These are phyloP conservation scores for Neonothopanus nambi DNA, from an alignment of 1,284 basidiomycete species.

Conservation along the genomic window DNA sequence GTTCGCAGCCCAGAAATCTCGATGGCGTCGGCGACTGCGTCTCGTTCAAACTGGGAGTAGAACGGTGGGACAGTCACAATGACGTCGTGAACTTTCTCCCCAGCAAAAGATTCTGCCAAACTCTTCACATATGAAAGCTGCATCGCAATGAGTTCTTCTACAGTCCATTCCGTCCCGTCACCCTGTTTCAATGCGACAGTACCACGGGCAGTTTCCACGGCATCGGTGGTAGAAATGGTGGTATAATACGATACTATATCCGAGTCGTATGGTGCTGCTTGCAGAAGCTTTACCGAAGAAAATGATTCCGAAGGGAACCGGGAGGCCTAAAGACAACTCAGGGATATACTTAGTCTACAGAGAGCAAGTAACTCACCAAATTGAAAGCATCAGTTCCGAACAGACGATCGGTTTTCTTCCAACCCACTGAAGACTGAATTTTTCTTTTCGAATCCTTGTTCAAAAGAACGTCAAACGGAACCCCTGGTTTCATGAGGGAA, in stretches of 20 bases:
- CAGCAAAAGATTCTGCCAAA: slow-evolving; percentile 79
- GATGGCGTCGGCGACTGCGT: slow-evolving; percentile 88
- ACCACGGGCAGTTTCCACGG: slow-evolving; percentile 57
- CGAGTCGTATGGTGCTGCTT: slow-evolving; percentile 72
- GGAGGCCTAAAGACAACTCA: slow-evolving; percentile 61
- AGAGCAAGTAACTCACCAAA: slow-evolving; percentile 56
- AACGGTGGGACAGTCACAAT: slow-evolving; percentile 87
- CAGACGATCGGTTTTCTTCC: slow-evolving; percentile 85
- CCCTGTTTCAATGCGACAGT: slow-evolving; percentile 59
- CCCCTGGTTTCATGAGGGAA: slow-evolving; percentile 93
- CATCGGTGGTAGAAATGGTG: slow-evolving; percentile 62
- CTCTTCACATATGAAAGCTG: slow-evolving; percentile 89
- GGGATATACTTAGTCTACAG: slow-evolving; percentile 10
- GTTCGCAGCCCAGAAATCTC: slow-evolving; percentile 88
- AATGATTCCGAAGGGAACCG: slow-evolving; percentile 90
- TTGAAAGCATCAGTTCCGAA: slow-evolving; percentile 89
- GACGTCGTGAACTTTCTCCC: slow-evolving; percentile 78
- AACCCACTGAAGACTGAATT: slow-evolving; percentile 85
- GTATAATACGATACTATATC: slow-evolving; percentile 63
- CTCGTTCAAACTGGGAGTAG: slow-evolving; percentile 86
- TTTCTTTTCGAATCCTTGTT: slow-evolving; percentile 98
- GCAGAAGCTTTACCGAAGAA: slow-evolving; percentile 85
- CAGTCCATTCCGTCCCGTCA: slow-evolving; percentile 72
- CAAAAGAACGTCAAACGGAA: slow-evolving; percentile 94
- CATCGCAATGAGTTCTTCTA: slow-evolving; percentile 94